Evolutionary conservation across 2,329 filamentous ascomycete genomes (phyloP).

Genomic region (Gaeumannomyces sp.): DNA sequence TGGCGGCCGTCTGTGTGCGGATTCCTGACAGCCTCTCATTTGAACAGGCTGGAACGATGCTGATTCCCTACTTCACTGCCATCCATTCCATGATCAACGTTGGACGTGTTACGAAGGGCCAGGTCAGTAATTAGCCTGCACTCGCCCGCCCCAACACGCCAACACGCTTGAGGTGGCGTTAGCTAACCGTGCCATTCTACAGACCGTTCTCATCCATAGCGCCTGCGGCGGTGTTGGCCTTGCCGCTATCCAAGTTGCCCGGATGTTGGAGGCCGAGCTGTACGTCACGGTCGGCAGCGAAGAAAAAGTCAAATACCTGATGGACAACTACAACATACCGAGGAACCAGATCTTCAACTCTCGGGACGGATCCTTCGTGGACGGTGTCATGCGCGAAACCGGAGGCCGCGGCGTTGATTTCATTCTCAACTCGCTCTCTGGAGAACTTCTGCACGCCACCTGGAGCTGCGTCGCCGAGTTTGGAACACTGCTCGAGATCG

Average conservation of each 20-base stretch:
- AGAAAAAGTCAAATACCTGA: constrained; percentile 1
- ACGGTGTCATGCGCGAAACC: constrained; percentile 6
- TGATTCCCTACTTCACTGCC: constrained; percentile 28
- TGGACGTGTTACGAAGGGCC: constrained; percentile 21
- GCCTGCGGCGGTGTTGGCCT: constrained; percentile 29
- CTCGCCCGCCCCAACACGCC: too few species aligned
- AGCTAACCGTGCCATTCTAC: background rate
- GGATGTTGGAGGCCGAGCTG: constrained; percentile 21
- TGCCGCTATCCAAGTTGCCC: constrained; percentile 24
- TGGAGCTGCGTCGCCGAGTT: constrained; percentile 25
- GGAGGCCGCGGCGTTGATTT: constrained; percentile 6
- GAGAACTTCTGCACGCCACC: constrained; percentile 21
- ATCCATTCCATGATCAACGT: constrained; percentile 23
- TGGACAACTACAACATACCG: constrained; percentile 4
- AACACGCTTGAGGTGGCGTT: too few species aligned
- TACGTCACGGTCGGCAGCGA: constrained; percentile 8
- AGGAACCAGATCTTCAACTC: constrained; percentile 8
- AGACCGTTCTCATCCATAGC: constrained; percentile 29
- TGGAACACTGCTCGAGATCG: constrained; percentile 27
- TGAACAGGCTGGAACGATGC: constrained; percentile 25
- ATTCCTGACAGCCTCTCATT: constrained; percentile 24
- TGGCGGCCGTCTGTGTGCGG: constrained; percentile 14
- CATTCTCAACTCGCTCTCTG: constrained; percentile 13
- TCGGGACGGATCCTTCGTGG: constrained; percentile 1
- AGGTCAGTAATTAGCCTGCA: too few species aligned